Evolutionary conservation across 2,329 filamentous ascomycete genomes (phyloP), one percentile per base, ranked within the genome.

Genomic region (Pseudogymnoascus sp.): DNA sequence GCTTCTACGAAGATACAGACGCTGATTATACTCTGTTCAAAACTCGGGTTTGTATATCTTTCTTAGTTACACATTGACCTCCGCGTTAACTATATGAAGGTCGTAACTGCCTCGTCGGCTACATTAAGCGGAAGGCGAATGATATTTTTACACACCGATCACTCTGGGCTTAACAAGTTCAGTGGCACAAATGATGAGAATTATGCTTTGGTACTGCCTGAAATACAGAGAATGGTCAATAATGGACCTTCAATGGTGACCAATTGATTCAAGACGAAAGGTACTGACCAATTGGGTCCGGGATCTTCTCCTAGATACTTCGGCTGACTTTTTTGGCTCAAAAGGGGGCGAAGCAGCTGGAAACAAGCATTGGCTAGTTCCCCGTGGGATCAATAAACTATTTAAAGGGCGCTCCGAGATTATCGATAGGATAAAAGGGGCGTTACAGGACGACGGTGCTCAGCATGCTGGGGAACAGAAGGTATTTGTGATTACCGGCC

Each of bases 401-500:
- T 69, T 69, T 53, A 69, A 64, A 11, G 65, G 67, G 14, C 66
- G 65, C 60, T n/a, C 38, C 16, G 53, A 67, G 11, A 38, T 68
- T 21, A 21, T 69, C 42, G 4, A 8, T 35, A 63, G 62, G 64
- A 67, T 69, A n/a, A 63, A 56, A 28, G 61, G 12, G 23, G 31
- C 33, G n/a, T 12, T 66, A 31, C 31, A 31, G 8, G 6, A 23
- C 33, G 18, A 64, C 8, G 11, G 8, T 37, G 31, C 53, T n/a
- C 21, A 47, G 12, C 2, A 21, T 37, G 5, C 65, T 12, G 4
- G 28, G n/a, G 63, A 62, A 8, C 66, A 67, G 16, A 68, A 59
- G 40, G 65, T 66, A 23, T 68, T 68, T 59, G 66, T 69, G 0
- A 67, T 69, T 50, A 68, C 65, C 21, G 68, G 67, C 11, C 62